Evolutionary conservation across 2,329 filamentous ascomycete species (phyloP), one percentile per base, ranked within the genome.

Genomic region (Aspergillus ochraceus): DNA sequence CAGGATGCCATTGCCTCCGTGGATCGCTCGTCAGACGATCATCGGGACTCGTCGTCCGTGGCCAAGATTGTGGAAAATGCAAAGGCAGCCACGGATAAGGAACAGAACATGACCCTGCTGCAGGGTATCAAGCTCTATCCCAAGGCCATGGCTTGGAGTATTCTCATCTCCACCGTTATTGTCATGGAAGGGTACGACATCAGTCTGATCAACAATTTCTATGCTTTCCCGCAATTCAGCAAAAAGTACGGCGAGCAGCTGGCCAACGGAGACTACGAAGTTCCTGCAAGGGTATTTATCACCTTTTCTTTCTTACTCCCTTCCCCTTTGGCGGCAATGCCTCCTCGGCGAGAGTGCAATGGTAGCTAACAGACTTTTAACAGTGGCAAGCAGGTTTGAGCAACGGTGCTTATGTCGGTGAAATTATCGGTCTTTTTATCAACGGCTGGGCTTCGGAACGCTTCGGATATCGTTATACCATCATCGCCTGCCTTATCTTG

Each of bases 151-250:
- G 84, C 80, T 22, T 97, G 91, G 91, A 91, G 88, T 68, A 70
- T 96, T 54, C 80, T 96, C 60, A 93, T 97, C 75, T 94, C 90
- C n/a, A 94, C 91, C 0, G 93, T 90, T 73, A 95, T 96, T 70
- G 87, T 86, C 69, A 97, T 97, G 92, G 92, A 96, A 76, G 92
- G 91, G 36, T 96, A 93, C 78, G 91, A 96, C 71, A 82, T 95
- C 60, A 88, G 86, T 69, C 80, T 96, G 55, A 86, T 95, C 68
- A 91, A 89, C 79, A 93, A 93, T 76, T 92, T 95, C 71, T 93
- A 86, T 78, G 77, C 69, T 64, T 78, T 79, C 55, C 66, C 69
- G 0, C 69, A 73, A 54, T 80, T 79, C 65, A 77, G 75, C 55
- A 63, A 63, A 49, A 79, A 78, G 52, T 80, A 80, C 58, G 77